Base-by-base conservation (phyloP, 2,329 filamentous ascomycete genomes). In the Calonectria leucothoes region DNA sequence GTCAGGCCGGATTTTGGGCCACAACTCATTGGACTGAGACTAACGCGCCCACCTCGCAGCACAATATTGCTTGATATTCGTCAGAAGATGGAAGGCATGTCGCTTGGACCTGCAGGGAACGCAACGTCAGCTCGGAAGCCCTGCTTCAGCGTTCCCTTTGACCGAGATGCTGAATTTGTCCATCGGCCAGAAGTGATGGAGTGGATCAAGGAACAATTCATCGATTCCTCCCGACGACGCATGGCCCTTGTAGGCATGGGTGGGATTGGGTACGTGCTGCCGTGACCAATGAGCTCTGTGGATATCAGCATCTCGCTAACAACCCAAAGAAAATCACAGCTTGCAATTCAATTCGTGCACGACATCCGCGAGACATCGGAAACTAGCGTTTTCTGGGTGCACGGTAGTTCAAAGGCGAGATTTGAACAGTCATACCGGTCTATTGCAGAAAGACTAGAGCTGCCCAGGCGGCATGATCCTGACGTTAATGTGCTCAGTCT, bases 371-470 rank as follows among this genome's bases (percentile, higher is more conserved):
- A 81, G 35, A 80, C 74, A 27, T 77, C 79, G 0, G 37, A 78
- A 20, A 82, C 76, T 29, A 84, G 79, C 77, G 76, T 85, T 49
- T 85, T 85, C 68, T 87, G 82, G 84, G 76, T 86, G 11, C 76
- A 85, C 70, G 81, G 82, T 10, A 83, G 81, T 68, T 84, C 81
- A 42, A 76, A 73, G 1, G 73, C 77, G 25, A 79, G 84, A 15
- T 85, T 85, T 59, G 78, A 86, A 75, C 78, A 84, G 65, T 78
- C 80, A 48, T 84, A 81, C 73, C 77, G 78, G 57, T 80, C 83
- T 20, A 82, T 86, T 73, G 82, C 82, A 27, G 74, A 82, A 37
- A 71, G 33, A 1, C 75, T 81, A 33, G 81, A 82, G 14, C 25
- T 72, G 5, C 70, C 55, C 5, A 15, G 57, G 25, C 35, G 70